Conservation (phyloP, 805 yeast genomes). For the Cyberlindnera amylophila region DNA sequence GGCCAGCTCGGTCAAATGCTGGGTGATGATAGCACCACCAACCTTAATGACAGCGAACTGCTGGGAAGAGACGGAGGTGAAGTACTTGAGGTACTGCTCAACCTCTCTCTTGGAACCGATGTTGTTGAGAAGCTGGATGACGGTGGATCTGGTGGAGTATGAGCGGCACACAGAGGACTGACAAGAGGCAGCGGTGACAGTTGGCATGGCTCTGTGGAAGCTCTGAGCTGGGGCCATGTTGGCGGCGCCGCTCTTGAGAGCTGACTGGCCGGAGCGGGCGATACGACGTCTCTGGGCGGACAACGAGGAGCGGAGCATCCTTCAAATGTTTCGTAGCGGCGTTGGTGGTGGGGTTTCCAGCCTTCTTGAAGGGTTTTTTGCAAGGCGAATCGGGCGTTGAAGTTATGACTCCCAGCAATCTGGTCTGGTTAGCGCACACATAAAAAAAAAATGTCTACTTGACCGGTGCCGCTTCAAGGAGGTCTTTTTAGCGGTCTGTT, state of each 20-base stretch:
- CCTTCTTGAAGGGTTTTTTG: too few relatives aligned
- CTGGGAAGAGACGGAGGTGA: constrained; percentile 93
- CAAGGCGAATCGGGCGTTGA: too few relatives aligned
- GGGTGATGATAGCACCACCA: constrained; percentile 98
- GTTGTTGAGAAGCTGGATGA: constrained; percentile 88
- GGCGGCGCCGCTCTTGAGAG: constrained; percentile 16
- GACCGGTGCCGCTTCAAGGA: too few relatives aligned
- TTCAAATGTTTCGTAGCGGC: not conserved
- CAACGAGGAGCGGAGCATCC: constrained; percentile 29
- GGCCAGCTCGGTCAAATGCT: constrained; percentile 88
- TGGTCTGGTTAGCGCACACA: too few relatives aligned
- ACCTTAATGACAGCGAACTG: constrained; percentile 98
- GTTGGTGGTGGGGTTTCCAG: not conserved
- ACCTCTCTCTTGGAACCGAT: constrained; percentile 98
- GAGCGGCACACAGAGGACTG: constrained; percentile 23
- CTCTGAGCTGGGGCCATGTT: constrained; percentile 10
- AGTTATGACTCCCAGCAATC: too few relatives aligned
- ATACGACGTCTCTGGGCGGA: constrained; percentile 26
- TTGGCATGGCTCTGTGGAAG: constrained; percentile 15
- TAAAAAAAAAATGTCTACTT: too few relatives aligned
- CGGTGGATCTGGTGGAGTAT: constrained; percentile 86
- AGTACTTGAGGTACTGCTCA: constrained; percentile 93
- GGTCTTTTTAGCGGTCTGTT: too few relatives aligned
- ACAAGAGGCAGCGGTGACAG: constrained; percentile 18
- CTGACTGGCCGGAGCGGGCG: constrained; percentile 22